These are phyloP conservation scores for Chrysosporium queenslandicum DNA, from an alignment of 2,329 filamentous ascomycete species.

Conservation along the genomic window DNA sequence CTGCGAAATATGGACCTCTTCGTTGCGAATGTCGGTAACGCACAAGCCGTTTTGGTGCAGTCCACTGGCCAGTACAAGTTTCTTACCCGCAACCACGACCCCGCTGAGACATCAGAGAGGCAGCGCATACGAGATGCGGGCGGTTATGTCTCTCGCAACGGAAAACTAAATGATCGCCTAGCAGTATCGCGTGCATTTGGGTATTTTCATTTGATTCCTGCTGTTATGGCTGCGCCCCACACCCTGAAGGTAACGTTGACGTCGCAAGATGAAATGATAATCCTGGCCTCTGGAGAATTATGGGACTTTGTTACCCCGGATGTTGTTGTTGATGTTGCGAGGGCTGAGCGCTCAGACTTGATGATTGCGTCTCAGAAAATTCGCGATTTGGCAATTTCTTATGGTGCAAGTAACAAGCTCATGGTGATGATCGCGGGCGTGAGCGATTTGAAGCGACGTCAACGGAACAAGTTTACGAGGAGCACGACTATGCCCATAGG, in stretches of 20 bases:
- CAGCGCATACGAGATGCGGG: slow-evolving; percentile 87
- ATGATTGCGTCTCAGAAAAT: slow-evolving; percentile 95
- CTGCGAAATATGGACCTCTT: slow-evolving; percentile 82
- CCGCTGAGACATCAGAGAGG: slow-evolving; percentile 72
- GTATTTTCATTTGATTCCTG: slow-evolving; percentile 83
- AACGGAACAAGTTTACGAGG: slow-evolving; percentile 57
- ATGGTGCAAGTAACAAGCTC: slow-evolving; percentile 85
- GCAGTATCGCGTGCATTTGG: slow-evolving; percentile 92
- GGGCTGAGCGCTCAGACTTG: slow-evolving; percentile 74
- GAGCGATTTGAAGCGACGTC: slow-evolving; percentile 76
- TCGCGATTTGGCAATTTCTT: slow-evolving; percentile 87
- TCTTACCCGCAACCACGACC: slow-evolving; percentile 85
- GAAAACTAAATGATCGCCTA: slow-evolving; percentile 81
- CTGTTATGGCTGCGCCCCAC: slow-evolving; percentile 82
- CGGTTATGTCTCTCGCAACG: slow-evolving; percentile 89
- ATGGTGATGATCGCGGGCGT: slow-evolving; percentile 99
- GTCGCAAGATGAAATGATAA: slow-evolving; percentile 85
- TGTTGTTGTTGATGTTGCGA: slow-evolving; percentile 81
- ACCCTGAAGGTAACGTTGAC: slow-evolving; percentile 67
- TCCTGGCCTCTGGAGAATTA: slow-evolving; percentile 82
- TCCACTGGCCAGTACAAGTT: slow-evolving; percentile 74
- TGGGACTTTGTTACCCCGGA: slow-evolving; percentile 92
- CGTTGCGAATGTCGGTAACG: slow-evolving; percentile 90
- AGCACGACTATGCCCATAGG: slow-evolving; percentile 80
- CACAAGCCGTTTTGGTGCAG: slow-evolving; percentile 88